Evolutionary conservation across 2,329 filamentous ascomycete genomes (phyloP).

Genomic region (Clonostachys solani): DNA sequence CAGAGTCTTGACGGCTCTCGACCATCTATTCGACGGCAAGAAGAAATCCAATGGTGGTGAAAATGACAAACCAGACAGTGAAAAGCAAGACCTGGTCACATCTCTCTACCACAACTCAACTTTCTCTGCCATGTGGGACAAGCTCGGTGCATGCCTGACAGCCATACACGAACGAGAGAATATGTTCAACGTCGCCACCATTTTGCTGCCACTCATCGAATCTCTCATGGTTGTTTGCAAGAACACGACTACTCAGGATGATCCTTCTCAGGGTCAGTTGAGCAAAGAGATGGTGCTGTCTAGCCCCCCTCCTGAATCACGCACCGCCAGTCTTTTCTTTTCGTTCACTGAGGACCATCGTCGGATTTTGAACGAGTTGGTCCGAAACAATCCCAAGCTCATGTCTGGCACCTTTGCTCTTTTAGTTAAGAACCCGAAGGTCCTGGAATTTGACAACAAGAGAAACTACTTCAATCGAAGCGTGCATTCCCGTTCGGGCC

Average conservation of each 20-base stretch:
- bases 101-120: constrained; percentile 87
- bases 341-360: constrained; percentile 96
- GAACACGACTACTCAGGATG: constrained; percentile 80
- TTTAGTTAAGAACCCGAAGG: constrained; percentile 96
- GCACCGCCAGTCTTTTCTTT: constrained; percentile 91
- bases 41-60: constrained; percentile 47
- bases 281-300: constrained; percentile 68
- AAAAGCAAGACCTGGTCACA: constrained; percentile 81
- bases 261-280: constrained; percentile 42
- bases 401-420: constrained; percentile 98
- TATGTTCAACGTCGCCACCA: constrained; percentile 96
- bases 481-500: constrained; percentile 61
- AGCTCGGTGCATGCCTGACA: constrained; percentile 81
- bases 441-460: constrained; percentile 98
- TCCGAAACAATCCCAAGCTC: constrained; percentile 92
- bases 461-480: constrained; percentile 97
- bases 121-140: constrained; percentile 88
- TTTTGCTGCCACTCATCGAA: constrained; percentile 89
- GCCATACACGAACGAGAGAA: constrained; percentile 89
- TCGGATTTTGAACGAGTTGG: constrained; percentile 95
- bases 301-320: constrained; percentile 71
- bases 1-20: constrained; percentile 85
- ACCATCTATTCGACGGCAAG: constrained; percentile 90
- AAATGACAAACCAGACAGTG: constrained; percentile 40
- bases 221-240: constrained; percentile 99